Evolutionary conservation across 768 basidiomycete species (phyloP), one percentile per base, ranked within the genome.

Genomic region (Symmetrospora coprosmae): DNA sequence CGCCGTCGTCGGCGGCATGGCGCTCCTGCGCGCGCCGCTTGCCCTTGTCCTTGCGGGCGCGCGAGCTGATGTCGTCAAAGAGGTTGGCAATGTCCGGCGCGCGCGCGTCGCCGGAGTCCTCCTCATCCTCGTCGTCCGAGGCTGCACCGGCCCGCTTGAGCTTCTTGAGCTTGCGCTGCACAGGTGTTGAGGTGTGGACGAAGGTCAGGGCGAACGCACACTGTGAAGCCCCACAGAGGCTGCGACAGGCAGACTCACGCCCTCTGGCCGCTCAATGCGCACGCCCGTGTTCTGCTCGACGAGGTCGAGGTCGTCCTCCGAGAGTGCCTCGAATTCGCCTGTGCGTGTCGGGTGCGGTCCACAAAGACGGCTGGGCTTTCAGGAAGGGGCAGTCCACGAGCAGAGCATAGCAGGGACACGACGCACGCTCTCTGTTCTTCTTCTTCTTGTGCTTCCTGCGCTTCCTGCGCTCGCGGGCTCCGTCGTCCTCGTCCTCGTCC

Each of bases 221-320:
- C n/a, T n/a, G n/a, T n/a, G n/a, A n/a, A n/a, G n/a, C n/a, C n/a
- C n/a, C n/a, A n/a, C n/a, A n/a, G n/a, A n/a, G n/a, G n/a, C n/a
- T n/a, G n/a, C n/a, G n/a, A n/a, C n/a, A n/a, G n/a, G n/a, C n/a
- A n/a, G n/a, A 40, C 58, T 25, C 38, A 60, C 58, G 3, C 38
- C 43, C 39, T 59, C 55, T n/a, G 46, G 52, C 34, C 56, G 13
- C 5, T 56, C 62, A 19, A 66, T 55, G 41, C 49, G 61, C 40
- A 80, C 78, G 9, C 92, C 90, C 11, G 87, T 88, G 66, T 94
- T 96, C 73, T 85, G 83, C 65, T 82, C 80, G 23, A 85, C 68
- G 2, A 85, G 77, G 69, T 92, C 92, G 66, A 97, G 73, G 77
- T 94, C 78, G 76, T 82, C 77, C 33, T 96, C 94, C 65, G 94